phyloP scores from a whole-genome alignment of 1,284 basidiomycete genomes.

The Kalmanozyma brasiliensis region DNA sequence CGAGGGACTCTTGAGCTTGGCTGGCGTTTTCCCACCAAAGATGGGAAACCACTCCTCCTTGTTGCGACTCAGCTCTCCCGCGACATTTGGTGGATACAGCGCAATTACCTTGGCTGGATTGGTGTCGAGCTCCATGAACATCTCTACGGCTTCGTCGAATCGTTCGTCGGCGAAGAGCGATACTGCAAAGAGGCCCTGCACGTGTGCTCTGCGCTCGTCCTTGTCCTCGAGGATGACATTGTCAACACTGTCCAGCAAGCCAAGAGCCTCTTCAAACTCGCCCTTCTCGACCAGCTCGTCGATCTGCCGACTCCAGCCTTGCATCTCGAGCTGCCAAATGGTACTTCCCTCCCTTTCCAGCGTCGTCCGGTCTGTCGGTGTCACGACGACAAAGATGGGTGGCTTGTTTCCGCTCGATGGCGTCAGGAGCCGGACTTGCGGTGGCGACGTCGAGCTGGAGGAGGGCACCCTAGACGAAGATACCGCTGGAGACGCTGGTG shows the following conservation, averaged over 20 bases:
- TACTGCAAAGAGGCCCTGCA: slow-evolving; percentile 75
- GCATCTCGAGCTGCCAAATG: slow-evolving; percentile 81
- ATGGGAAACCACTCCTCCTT: slow-evolving; percentile 81
- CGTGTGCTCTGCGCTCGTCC: slow-evolving; percentile 54
- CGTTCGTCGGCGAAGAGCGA: slow-evolving; percentile 77
- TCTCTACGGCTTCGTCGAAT: slow-evolving; percentile 83
- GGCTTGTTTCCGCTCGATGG: slow-evolving; percentile 43
- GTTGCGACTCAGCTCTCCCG: slow-evolving; percentile 80
- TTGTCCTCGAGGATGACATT: slow-evolving; percentile 75
- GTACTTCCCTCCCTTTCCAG: slow-evolving; percentile 68
- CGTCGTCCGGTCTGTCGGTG: slow-evolving; percentile 32
- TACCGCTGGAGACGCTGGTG: slow-evolving; percentile 21
- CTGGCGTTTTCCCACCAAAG: slow-evolving; percentile 79
- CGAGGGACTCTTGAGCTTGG: slow-evolving; percentile 11
- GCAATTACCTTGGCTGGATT: slow-evolving; percentile 94
- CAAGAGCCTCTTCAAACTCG: slow-evolving; percentile 81
- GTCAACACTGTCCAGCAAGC: slow-evolving; percentile 80
- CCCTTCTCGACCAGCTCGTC: slow-evolving; percentile 82
- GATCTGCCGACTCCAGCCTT: slow-evolving; percentile 81
- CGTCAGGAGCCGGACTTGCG: slow-evolving; percentile 47
- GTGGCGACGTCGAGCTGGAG: slow-evolving; percentile 17
- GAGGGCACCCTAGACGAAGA: neutral
- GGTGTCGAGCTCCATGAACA: slow-evolving; percentile 85
- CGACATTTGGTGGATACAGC: slow-evolving; percentile 82
- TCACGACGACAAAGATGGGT: slow-evolving; percentile 48